Evolutionary conservation across 768 basidiomycete genomes (phyloP), one percentile per base, ranked within the genome.

Genomic region (Boletus vinaceobasis): DNA sequence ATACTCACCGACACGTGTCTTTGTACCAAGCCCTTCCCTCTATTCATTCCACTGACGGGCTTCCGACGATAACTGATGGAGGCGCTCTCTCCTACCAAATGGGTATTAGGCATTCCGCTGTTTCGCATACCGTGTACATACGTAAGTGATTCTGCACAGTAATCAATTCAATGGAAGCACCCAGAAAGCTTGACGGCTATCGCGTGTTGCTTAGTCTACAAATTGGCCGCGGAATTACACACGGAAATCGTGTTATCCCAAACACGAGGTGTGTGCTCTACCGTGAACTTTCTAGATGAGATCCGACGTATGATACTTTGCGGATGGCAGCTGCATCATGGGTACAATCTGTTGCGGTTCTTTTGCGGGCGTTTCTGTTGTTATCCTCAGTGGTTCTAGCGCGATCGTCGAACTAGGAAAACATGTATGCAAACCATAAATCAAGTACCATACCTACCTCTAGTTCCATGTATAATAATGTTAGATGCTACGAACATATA

Each of bases 161-260:
- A 52, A 32, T 55, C 38, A 31, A 50, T 64, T 55, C 43, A 47
- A 29, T 44, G 47, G 54, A 57, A 50, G 51, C 52, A 31, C 38
- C 19, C 37, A 52, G 52, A 56, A 55, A 47, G 56, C 55, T 66
- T 55, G 58, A 52, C 48, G 38, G 53, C 33, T 54, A 48, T 53
- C 60, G 53, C 55, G 48, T 61, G 62, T 62, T 53, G 26, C 31
- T 43, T 45, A 51, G 46, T 50, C 39, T 48, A n/a, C 38, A 33
- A 47, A 17, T 38, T 61, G 36, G 19, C 64, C 65, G 67, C 67
- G 60, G 67, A 53, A 67, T 67, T 56, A 44, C 59, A 54, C 59
- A 60, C 59, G 48, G 29, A 31, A 40, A 56, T 42, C 27, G 37
- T 53, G 44, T 60, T 43, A 3, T 44, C 36, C 43, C 26, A 43